phyloP scores from a whole-genome alignment of 331 rosid species.

The Spiraea crenata region DNA sequence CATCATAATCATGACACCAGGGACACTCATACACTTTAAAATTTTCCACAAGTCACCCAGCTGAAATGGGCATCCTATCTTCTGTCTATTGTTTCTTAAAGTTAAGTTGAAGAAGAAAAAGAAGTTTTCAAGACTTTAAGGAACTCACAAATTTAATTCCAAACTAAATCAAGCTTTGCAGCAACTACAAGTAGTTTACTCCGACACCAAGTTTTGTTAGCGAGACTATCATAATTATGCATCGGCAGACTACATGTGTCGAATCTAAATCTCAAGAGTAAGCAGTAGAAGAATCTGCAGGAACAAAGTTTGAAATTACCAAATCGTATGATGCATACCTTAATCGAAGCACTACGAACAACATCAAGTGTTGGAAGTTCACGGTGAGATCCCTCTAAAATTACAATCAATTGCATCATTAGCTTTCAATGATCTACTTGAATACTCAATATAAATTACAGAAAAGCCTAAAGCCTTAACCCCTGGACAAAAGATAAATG shows the following conservation, averaged over 20 bases:
- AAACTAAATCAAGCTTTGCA: neutral
- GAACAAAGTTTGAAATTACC: neutral
- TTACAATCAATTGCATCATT: neutral
- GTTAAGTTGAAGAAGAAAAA: neutral
- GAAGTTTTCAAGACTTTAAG: neutral
- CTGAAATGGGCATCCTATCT: neutral
- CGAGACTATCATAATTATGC: neutral
- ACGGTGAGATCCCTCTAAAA: conserved; percentile 92
- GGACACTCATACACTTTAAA: neutral
- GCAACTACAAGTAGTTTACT: neutral
- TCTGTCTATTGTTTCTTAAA: neutral
- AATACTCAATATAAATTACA: neutral
- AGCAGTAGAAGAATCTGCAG: conserved; percentile 8
- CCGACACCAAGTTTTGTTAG: neutral
- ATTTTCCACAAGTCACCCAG: neutral
- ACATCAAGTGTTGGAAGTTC: conserved; percentile 83
- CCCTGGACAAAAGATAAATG: neutral
- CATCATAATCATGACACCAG: neutral
- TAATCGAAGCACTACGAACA: conserved; percentile 63
- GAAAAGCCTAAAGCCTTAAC: neutral
- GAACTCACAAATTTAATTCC: neutral
- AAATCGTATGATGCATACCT: conserved; percentile 41
- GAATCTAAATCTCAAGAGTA: neutral
- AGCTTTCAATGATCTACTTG: neutral
- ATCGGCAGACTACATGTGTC: neutral